These are phyloP conservation scores for Botryotinia globosa DNA, from an alignment of 2,329 filamentous ascomycete genomes.

Conservation along the genomic window DNA sequence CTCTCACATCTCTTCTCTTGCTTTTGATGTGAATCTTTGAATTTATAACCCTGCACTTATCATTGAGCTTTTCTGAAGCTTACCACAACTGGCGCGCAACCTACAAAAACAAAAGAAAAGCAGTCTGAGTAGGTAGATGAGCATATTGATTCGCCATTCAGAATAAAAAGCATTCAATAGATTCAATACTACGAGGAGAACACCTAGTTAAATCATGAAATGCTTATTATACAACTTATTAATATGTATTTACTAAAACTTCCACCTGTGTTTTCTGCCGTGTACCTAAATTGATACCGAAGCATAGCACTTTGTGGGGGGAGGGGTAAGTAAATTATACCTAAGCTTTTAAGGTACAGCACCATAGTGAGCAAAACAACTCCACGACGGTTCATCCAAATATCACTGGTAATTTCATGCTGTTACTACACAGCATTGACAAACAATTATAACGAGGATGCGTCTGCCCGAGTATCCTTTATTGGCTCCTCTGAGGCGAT, in stretches of 20 bases:
- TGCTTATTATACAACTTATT: not conserved
- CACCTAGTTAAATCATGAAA: not conserved
- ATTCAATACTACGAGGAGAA: not conserved
- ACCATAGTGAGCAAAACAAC: not conserved
- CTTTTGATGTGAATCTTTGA: not conserved
- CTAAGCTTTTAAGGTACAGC: not conserved
- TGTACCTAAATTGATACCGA: not conserved
- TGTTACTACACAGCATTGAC: slow-evolving; percentile 1
- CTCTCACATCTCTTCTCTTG: not conserved
- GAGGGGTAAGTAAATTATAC: not conserved
- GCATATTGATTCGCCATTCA: not conserved
- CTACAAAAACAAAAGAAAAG: no score
- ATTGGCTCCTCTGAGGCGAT: slow-evolving; percentile 33
- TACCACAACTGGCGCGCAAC: not conserved
- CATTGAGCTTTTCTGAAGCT: not conserved
- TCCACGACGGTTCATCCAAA: not conserved
- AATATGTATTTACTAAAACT: not conserved
- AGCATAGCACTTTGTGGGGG: slow-evolving; percentile 4
- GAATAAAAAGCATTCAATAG: not conserved
- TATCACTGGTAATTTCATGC: not conserved
- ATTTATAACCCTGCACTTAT: not conserved
- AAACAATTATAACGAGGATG: slow-evolving; percentile 31
- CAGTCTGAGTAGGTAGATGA: not conserved
- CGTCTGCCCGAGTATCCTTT: slow-evolving; percentile 32
- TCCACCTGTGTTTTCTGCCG: not conserved